Evolutionary conservation across 2,329 filamentous ascomycete genomes (phyloP), one percentile per base, ranked within the genome.

Genomic region (Acrodontium crateriforme): DNA sequence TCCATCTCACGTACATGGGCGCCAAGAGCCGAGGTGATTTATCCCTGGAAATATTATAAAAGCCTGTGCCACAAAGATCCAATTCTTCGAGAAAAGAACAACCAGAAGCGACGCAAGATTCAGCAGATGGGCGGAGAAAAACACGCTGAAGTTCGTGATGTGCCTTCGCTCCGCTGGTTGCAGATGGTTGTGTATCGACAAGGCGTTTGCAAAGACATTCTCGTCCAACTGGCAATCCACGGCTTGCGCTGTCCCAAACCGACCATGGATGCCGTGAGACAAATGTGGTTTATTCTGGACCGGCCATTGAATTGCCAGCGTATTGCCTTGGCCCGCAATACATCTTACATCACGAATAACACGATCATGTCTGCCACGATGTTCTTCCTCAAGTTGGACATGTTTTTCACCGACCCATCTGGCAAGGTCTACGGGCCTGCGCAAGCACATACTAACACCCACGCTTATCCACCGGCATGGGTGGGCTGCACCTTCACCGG

Each of bases 201-300:
- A 38, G 56, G 59, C 20, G 62, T 62, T 18, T 62, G 69, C 34
- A 56, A 63, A 15, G 69, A 79, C 39, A 78, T 83, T 38, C 48
- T 78, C n/a, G 64, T 65, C 9, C 55, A 64, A 9, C 58, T 84
- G 39, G 67, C 67, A 0, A 56, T 65, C 9, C 54, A 64, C 23
- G 74, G 74, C 2, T 65, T 74, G 32, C 62, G 65, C 7, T 38
- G 38, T 16, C 42, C 42, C 3, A 17, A 22, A 6, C 40, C 37
- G 9, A 45, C 42, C 5, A 20, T 43, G 15, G 42, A 46, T 9
- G 41, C 47, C 5, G 13, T 35, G 7, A 62, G 71, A 42, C 78
- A 79, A 45, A 58, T 82, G 11, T 89, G 82, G 82, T 63, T 78
- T 28, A 45, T 80, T 18, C 71, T 83, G 59, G 78, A 84, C 43